Base-by-base conservation (phyloP, 345 rosid genomes). In the Sapria himalayana region DNA sequence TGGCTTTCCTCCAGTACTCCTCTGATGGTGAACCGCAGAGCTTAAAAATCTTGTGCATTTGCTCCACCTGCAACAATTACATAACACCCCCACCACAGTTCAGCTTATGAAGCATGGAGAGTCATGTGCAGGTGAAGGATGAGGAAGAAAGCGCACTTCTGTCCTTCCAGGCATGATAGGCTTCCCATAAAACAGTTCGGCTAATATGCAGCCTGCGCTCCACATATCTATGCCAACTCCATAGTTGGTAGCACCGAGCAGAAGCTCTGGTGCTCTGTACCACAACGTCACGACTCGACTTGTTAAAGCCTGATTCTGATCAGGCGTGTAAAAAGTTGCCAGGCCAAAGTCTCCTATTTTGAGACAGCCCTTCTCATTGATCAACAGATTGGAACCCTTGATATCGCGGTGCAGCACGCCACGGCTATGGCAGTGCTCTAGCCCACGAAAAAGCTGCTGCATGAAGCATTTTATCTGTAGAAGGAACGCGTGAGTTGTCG, bases 101-200 rank as follows among this genome's bases (percentile, higher is more conserved):
- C n/a, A n/a, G n/a, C n/a, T n/a, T n/a, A n/a, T n/a, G n/a, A n/a
- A n/a, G n/a, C n/a, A n/a, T n/a, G n/a, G n/a, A n/a, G n/a, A n/a
- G n/a, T n/a, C n/a, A n/a, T n/a, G n/a, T n/a, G n/a, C n/a, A n/a
- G n/a, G n/a, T n/a, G n/a, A n/a, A n/a, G n/a, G n/a, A n/a, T n/a
- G n/a, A n/a, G n/a, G n/a, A n/a, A n/a, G n/a, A n/a, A 40, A 41
- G 34, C 24, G 7, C 56, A 81, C 93, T 84, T 89, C 93, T 21
- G 99, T 89, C 68, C 95, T 77, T 57, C 93, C 92, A 0, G 99
- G 86, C 92, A 89, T 72, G 44, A 79, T 84, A 43, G 86, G 99
- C 54, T 79, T 78, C 36, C 99, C 93, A 0, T 75, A 69, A 54
- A 58, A 77, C 46, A 84, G 55, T 53, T 89, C 95, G 4, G 86